Evolutionary conservation across 148 eudicot species (phyloP), one percentile per base, ranked within the genome.

Genomic region (Bassia scoparia): DNA sequence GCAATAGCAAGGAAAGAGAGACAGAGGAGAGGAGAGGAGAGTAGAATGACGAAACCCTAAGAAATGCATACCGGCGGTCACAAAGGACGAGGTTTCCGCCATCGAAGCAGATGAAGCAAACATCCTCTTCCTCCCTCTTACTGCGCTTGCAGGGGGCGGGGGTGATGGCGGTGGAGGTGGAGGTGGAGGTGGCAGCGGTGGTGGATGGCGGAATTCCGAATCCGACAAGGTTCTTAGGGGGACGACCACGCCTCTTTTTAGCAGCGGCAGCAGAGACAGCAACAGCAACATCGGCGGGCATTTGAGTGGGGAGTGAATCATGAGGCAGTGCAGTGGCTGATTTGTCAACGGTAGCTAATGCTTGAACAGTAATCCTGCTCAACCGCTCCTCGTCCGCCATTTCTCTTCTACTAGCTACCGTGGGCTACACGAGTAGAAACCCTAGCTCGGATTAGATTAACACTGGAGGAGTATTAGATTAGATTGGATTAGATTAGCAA

Each of bases 51-150:
- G 35, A 77, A 77, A 71, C 80, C 80, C 80, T 71, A 68, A 49
- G 20, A 43, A 24, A 23, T 24, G 58, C 86, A 74, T 60, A 92
- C 97, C 89, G 85, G 67, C 89, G 89, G 84, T 92, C 98, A 58
- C 98, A 92, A 1, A 92, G 85, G 58, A 92, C 98, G 15, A 92
- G 90, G 31, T 80, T 84, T 35, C 98, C 98, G 4, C 98, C 98
- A 77, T 92, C 98, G 33, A 92, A 92, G 76, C 98, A 92, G 27
- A 92, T 92, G 56, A 92, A 92, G 70, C 98, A 92, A 17, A 92
- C 98, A 84, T 92, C 97, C 46, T 92, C 97, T 16, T 88, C 96
- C 56, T 84, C 91, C 71, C 81, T 83, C 75, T 59, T 76, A 69
- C 44, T 77, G 86, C 79, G 80, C 74, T 84, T 81, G 3, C 14